Evolutionary conservation across 768 basidiomycete species (phyloP), one percentile per base, ranked within the genome.

Genomic region (Trametes meyenii): DNA sequence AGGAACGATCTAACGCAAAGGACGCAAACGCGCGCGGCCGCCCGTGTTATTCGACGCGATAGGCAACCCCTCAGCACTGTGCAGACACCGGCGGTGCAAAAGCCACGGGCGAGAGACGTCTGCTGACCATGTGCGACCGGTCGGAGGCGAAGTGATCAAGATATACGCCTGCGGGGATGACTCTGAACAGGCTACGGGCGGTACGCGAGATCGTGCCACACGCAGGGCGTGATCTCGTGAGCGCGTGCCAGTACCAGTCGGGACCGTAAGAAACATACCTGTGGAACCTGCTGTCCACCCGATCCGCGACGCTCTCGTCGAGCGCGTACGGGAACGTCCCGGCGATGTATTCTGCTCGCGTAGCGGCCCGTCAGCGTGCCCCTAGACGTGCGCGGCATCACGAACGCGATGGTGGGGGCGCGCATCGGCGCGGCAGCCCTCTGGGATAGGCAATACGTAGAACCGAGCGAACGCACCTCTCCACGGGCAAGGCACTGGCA

Each of bases 101-200:
- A 55, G 50, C 54, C 45, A 46, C 21, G 21, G 45, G 21, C 19
- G 40, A 60, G 45, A 43, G 56, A 61, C 39, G 52, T 49, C 43
- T 49, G 65, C 78, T 69, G 64, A 87, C 87, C 88, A 91, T 90
- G 72, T 90, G 89, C 55, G 88, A 87, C 68, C 89, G 78, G 71
- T 91, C 87, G 19, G 88, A 90, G 11, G 88, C 86, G 74, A 91
- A 90, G 66, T 83, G 68, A 63, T 82, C 74, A 44, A 89, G 71
- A 68, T 78, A 89, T 13, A 72, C 71, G 35, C 71, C 61, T 17
- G 80, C 83, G 59, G 82, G 78, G 60, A 91, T 73, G 35, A 88
- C 79, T 69, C 89, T 80, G 72, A 90, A 89, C 48, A 78, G 66
- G 70, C 88, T 90, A 50, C 21, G 39, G 57, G 35, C 19, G 24